Evolutionary conservation across 2,329 filamentous ascomycete genomes (phyloP).

Genomic region (Fusarium pseudonygamai): DNA sequence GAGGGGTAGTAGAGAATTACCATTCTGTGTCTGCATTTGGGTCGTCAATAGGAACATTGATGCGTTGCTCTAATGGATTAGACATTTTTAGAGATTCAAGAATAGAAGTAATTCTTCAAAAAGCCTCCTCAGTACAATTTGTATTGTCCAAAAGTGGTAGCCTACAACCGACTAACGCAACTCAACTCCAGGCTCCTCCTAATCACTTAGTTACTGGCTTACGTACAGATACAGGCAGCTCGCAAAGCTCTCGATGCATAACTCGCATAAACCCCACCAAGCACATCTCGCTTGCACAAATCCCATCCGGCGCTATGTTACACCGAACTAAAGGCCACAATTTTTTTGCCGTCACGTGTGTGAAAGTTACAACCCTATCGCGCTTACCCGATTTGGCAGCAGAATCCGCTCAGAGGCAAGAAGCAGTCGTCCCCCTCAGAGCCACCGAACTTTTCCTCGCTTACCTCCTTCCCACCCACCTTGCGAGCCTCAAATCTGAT

Average conservation of each 20-base stretch:
- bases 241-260: slow-evolving; percentile 33
- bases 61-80: slow-evolving; percentile 69
- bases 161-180: slow-evolving; percentile 20
- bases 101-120: neutral
- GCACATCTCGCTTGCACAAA: slow-evolving; percentile 30
- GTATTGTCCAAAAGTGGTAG: slow-evolving; percentile 22
- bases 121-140: neutral
- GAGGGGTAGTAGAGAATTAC: slow-evolving; percentile 57
- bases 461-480: slow-evolving; percentile 57
- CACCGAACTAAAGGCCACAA: slow-evolving; percentile 34
- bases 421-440: slow-evolving; percentile 47
- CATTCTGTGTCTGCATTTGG: slow-evolving; percentile 99
- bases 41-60: slow-evolving; percentile 88
- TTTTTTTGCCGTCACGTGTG: slow-evolving; percentile 48
- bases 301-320: slow-evolving; percentile 28
- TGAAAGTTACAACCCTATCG: slow-evolving; percentile 50
- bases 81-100: slow-evolving; percentile 58
- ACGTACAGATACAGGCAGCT: slow-evolving; percentile 8
- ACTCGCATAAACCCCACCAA: slow-evolving; percentile 31
- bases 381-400: slow-evolving; percentile 46
- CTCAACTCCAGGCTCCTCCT: slow-evolving; percentile 10
- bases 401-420: slow-evolving; percentile 51
- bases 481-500: slow-evolving; percentile 65
- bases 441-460: slow-evolving; percentile 61
- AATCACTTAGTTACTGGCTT: slow-evolving; percentile 17